Percentiles rank a stretch among this genome's conserved stretches.
Evolutionary conservation across 2,329 filamentous ascomycete species (phyloP).

Genomic region (Paramyrothecium sp.): DNA sequence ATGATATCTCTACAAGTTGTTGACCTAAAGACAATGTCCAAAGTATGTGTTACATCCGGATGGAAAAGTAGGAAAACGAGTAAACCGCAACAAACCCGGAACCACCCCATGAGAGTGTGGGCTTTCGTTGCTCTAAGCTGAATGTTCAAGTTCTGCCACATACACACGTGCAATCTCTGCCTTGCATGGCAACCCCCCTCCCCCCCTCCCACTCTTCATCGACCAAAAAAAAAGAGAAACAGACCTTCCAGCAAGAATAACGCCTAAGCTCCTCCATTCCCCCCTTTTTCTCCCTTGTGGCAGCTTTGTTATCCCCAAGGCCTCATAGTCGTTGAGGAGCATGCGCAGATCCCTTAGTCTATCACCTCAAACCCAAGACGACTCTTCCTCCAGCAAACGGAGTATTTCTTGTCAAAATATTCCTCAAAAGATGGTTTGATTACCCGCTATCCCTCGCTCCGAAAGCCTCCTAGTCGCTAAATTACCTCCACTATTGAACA

Average conservation of each 20-base stretch:
- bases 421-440: not conserved
- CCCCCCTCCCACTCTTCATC: not conserved
- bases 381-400: not conserved
- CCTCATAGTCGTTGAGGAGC: not conserved
- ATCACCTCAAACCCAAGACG: not conserved
- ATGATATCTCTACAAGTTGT: not conserved
- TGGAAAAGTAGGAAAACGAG: not conserved
- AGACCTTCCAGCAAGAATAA: not conserved
- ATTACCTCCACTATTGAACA: no score
- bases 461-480: no score
- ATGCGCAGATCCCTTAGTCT: not conserved
- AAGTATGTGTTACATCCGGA: constrained; percentile 1
- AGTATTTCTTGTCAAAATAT: not conserved
- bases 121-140: not conserved
- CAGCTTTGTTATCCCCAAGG: not conserved
- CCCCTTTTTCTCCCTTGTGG: not conserved
- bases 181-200: not conserved
- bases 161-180: not conserved
- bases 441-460: not conserved
- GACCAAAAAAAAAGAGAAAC: not conserved
- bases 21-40: not conserved
- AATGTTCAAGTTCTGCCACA: not conserved
- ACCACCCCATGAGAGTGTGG: not conserved
- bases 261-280: not conserved
- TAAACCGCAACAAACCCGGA: not conserved